These are phyloP conservation scores for Fusarium illudens DNA, from an alignment of 2,329 filamentous ascomycete species.

Conservation along the genomic window DNA sequence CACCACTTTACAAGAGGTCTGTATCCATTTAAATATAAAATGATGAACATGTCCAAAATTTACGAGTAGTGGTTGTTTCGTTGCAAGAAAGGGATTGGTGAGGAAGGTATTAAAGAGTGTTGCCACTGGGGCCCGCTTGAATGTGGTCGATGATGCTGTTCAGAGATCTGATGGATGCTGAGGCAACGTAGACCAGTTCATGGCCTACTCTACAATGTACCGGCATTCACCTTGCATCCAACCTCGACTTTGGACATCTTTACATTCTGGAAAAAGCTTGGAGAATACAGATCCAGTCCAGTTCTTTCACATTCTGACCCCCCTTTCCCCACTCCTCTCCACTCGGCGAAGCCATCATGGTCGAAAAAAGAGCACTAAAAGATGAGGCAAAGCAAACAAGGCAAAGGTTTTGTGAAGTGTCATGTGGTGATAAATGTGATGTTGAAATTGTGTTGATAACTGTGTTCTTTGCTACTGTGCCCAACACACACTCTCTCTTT, in stretches of 20 bases:
- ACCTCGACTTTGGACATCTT: neutral
- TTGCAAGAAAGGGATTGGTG: neutral
- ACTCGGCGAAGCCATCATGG: neutral
- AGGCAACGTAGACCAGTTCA: neutral
- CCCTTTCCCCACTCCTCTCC: neutral
- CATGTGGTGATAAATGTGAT: neutral
- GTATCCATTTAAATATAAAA: too few species aligned
- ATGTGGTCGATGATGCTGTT: neutral
- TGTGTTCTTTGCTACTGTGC: neutral
- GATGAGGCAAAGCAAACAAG: neutral
- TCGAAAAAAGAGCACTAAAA: neutral
- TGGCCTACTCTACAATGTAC: neutral
- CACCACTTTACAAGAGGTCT: too few species aligned
- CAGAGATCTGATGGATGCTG: neutral
- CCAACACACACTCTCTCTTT: neutral
- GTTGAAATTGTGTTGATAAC: neutral
- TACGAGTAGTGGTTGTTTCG: neutral
- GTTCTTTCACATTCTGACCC: neutral
- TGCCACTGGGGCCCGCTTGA: neutral
- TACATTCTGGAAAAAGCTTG: neutral
- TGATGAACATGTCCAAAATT: neutral
- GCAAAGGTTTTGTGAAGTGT: too few species aligned
- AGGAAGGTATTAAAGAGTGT: neutral
- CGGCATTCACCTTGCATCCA: neutral
- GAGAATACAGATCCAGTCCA: neutral